Conservation (phyloP, 2,329 filamentous ascomycete genomes). For the Ophiocordyceps camponoti-rufipedis region DNA sequence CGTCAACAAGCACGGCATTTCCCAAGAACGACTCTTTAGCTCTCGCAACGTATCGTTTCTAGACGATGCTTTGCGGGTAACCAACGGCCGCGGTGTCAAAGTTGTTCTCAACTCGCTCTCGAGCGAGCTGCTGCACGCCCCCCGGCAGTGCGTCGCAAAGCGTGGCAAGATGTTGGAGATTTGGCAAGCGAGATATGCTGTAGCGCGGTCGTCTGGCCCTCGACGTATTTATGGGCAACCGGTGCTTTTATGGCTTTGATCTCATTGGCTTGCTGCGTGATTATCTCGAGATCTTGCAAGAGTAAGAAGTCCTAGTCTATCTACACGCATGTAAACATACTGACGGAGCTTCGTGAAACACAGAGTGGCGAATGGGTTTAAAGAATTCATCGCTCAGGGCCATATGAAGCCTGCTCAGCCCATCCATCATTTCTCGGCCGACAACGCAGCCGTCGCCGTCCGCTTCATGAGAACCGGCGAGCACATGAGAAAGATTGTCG, state of each 20-base stretch:
- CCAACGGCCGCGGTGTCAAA: slow-evolving; percentile 15
- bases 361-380: neutral
- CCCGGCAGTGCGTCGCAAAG: slow-evolving; percentile 16
- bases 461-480: slow-evolving; percentile 6
- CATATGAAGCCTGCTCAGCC: slow-evolving; percentile 3
- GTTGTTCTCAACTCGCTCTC: slow-evolving; percentile 17
- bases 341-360: neutral
- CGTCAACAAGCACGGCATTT: slow-evolving; percentile 6
- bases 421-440: slow-evolving; percentile 1
- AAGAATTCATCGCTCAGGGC: neutral
- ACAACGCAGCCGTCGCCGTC: slow-evolving; percentile 5
- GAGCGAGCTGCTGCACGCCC: slow-evolving; percentile 13
- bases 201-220: slow-evolving; percentile 22
- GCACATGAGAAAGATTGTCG: slow-evolving; percentile 7
- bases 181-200: slow-evolving; percentile 16
- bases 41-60: slow-evolving; percentile 13
- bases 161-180: slow-evolving; percentile 17
- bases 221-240: slow-evolving; percentile 18
- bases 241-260: slow-evolving; percentile 14
- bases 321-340: neutral
- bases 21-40: slow-evolving; percentile 13
- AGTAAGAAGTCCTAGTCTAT: neutral
- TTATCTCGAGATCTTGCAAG: neutral
- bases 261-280: slow-evolving; percentile 3
- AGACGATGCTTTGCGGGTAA: slow-evolving; percentile 9